Evolutionary conservation across 2,329 filamentous ascomycete species (phyloP).

Genomic region (Talaromyces sp.): DNA sequence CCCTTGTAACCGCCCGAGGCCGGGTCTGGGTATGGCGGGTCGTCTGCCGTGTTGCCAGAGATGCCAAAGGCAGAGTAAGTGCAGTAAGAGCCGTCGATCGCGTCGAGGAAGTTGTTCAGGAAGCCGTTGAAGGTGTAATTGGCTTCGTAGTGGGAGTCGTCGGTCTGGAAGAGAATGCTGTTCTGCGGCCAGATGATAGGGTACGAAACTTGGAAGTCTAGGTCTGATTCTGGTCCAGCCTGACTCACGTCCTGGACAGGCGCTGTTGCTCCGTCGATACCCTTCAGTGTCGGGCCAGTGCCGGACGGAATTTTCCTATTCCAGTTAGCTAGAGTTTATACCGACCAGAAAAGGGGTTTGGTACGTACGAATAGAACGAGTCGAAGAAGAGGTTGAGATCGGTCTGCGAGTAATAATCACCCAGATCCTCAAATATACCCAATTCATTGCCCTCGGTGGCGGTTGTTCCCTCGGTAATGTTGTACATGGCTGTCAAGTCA

Average conservation of each 20-base stretch:
- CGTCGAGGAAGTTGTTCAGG: slow-evolving; percentile 45
- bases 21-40: slow-evolving; percentile 39
- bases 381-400: slow-evolving; percentile 41
- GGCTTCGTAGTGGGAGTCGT: slow-evolving; percentile 35
- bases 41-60: slow-evolving; percentile 32
- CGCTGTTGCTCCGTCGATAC: slow-evolving; percentile 35
- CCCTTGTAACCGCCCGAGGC: slow-evolving; percentile 37
- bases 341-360: background rate
- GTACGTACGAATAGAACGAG: slow-evolving; percentile 24
- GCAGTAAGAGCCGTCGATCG: slow-evolving; percentile 47
- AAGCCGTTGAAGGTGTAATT: slow-evolving; percentile 36
- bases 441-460: slow-evolving; percentile 35
- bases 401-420: slow-evolving; percentile 42
- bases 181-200: slow-evolving; percentile 48
- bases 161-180: slow-evolving; percentile 43
- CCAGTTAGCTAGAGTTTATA: slow-evolving; percentile 6
- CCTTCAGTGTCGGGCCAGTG: slow-evolving; percentile 34
- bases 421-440: slow-evolving; percentile 41
- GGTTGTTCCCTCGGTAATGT: slow-evolving; percentile 34
- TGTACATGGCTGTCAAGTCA: slow-evolving; percentile 34
- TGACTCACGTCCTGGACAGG: slow-evolving; percentile 18
- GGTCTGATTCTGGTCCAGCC: slow-evolving; percentile 34
- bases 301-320: slow-evolving; percentile 31
- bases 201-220: slow-evolving; percentile 44
- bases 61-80: slow-evolving; percentile 29